phyloP scores from a whole-genome alignment of 768 basidiomycete species.

The Serendipita indica region DNA sequence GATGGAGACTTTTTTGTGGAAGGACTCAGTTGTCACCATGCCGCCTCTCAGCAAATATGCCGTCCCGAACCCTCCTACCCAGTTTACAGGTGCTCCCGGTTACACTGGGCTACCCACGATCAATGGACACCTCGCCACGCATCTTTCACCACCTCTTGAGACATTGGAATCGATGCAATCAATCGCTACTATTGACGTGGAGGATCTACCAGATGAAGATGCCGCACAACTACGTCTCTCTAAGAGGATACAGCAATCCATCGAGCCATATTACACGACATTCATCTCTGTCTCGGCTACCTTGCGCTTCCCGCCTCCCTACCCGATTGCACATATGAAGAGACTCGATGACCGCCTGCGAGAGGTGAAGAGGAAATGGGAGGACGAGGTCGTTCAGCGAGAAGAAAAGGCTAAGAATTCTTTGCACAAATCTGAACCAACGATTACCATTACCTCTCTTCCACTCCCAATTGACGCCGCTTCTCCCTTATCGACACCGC shows the following conservation, averaged over 20 bases:
- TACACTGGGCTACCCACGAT: slow-evolving; percentile 4
- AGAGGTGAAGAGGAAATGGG: slow-evolving; percentile 59
- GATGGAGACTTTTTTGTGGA: slow-evolving; percentile 89
- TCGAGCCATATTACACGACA: slow-evolving; percentile 71
- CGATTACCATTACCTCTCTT: slow-evolving; percentile 20
- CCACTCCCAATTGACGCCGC: not conserved
- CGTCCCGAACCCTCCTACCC: slow-evolving; percentile 30
- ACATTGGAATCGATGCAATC: slow-evolving; percentile 18
- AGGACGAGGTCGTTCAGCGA: slow-evolving; percentile 67
- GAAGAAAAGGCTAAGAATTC: slow-evolving; percentile 41
- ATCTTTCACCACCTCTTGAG: slow-evolving; percentile 16
- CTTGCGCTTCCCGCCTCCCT: slow-evolving; percentile 81
- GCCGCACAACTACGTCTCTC: slow-evolving; percentile 56
- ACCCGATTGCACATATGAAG: slow-evolving; percentile 76
- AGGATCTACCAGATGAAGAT: slow-evolving; percentile 49
- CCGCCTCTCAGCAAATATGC: slow-evolving; percentile 54
- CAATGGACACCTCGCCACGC: slow-evolving; percentile 8
- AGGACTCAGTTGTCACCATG: slow-evolving; percentile 66
- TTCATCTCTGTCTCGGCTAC: slow-evolving; percentile 92
- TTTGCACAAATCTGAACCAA: slow-evolving; percentile 15
- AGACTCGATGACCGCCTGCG: slow-evolving; percentile 69
- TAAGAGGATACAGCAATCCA: slow-evolving; percentile 59
- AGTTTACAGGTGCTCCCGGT: not conserved
- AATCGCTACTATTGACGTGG: slow-evolving; percentile 27
- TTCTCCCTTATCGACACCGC: slow-evolving; percentile 1